Evolutionary conservation across 2,329 filamentous ascomycete genomes (phyloP), one percentile per base, ranked within the genome.

Genomic region (Epichloe gansuensis): DNA sequence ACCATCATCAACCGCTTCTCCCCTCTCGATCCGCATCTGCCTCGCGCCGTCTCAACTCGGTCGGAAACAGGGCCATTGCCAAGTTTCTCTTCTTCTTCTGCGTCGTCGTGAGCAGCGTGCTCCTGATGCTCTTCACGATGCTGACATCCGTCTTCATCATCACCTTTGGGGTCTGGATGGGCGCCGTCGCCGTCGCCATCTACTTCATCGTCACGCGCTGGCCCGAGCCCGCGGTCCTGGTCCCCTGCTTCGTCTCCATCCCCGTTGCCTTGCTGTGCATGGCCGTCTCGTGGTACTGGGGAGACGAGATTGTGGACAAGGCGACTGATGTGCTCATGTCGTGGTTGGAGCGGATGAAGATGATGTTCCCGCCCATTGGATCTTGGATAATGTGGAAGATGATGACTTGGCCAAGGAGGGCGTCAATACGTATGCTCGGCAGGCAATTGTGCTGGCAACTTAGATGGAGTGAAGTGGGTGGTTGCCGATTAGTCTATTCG

Each of bases 221-320:
- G 17, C 17, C 17, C 17, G 17, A 21, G 17, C 17, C 17, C 17
- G 17, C 17, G 17, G 17, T 21, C 17, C 17, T 21, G 17, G 17
- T 21, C 17, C 17, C 17, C 17, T 21, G 17, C 17, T 21, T 21
- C 17, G 17, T 21, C 17, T 21, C 17, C 17, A 66, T 75, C 11
- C 72, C 72, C 0, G 51, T 74, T 9, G 28, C 28, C 28, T 9
- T 31, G 3, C n/a, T 39, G 37, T 13, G 37, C 37, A 39, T 39
- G 13, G 37, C 2, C n/a, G 37, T 13, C 12, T 13, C 37, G 37
- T 39, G 37, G 37, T 39, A 39, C 4, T 39, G 37, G 37, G n/a
- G 37, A 6, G 37, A 39, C 2, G 37, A n/a, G 13, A 39, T 39
- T 4, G 11, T 13, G 37, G 4, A 39, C 12, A 39, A 13, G 13